These are phyloP conservation scores for Xylariales sp. DNA, from an alignment of 2,329 filamentous ascomycete species.

Conservation along the genomic window DNA sequence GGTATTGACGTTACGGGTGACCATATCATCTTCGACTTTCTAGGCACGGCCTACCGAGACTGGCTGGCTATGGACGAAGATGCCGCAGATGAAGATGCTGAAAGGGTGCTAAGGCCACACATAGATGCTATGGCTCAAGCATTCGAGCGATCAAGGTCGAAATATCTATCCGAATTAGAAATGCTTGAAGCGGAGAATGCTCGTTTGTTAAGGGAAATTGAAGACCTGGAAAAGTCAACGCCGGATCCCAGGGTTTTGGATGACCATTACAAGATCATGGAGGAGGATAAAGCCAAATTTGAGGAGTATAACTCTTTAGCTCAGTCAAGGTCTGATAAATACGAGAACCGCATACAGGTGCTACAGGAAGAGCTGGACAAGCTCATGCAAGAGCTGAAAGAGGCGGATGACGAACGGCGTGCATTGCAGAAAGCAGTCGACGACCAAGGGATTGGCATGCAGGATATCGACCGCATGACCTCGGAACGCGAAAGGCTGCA, in stretches of 20 bases:
- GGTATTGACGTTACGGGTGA: slow-evolving; percentile 90
- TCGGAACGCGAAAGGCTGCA: slow-evolving; percentile 94
- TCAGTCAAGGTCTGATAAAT: slow-evolving; percentile 87
- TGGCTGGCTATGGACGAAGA: slow-evolving; percentile 95
- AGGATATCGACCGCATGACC: slow-evolving; percentile 99
- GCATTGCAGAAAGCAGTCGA: slow-evolving; percentile 88
- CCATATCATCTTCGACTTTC: slow-evolving; percentile 92
- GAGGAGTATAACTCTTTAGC: slow-evolving; percentile 92
- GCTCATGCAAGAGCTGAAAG: slow-evolving; percentile 77
- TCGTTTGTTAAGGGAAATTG: slow-evolving; percentile 83
- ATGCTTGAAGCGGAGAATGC: slow-evolving; percentile 88
- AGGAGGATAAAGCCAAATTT: slow-evolving; percentile 94
- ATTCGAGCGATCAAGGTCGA: slow-evolving; percentile 86
- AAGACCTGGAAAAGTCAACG: slow-evolving; percentile 87
- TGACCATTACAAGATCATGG: slow-evolving; percentile 90
- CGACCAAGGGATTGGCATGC: slow-evolving; percentile 92
- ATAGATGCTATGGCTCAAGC: slow-evolving; percentile 87
- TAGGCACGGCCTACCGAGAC: slow-evolving; percentile 89
- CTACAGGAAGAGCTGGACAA: slow-evolving; percentile 90
- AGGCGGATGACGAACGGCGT: slow-evolving; percentile 84
- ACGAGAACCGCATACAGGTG: slow-evolving; percentile 81
- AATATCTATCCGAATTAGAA: slow-evolving; percentile 85
- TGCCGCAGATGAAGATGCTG: slow-evolving; percentile 84
- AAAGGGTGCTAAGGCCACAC: slow-evolving; percentile 82
- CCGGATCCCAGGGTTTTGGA: slow-evolving; percentile 87